phyloP scores from a whole-genome alignment of 805 yeast genomes.

The Yarrowia divulgata region DNA sequence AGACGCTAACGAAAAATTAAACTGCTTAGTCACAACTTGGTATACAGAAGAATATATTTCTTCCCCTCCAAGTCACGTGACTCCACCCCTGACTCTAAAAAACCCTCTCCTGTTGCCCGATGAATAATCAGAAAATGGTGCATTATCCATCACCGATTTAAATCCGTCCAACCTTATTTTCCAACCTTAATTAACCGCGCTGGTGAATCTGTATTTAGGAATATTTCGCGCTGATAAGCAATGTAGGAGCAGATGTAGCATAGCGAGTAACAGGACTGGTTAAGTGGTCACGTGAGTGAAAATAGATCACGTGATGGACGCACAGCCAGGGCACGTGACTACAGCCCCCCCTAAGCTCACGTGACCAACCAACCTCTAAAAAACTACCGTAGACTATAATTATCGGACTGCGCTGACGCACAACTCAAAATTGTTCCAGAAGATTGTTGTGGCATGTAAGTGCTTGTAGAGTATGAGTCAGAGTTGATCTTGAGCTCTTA shows the following conservation, averaged over 20 bases:
- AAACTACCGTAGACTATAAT: neutral
- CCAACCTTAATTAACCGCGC: conserved; percentile 15
- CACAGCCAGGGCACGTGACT: neutral
- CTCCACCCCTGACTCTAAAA: no score
- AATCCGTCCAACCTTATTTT: conserved; percentile 8
- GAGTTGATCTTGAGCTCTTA: no score
- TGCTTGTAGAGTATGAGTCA: no score
- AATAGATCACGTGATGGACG: no score
- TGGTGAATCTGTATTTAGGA: conserved; percentile 5
- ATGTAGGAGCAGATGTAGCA: no score
- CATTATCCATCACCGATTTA: conserved; percentile 29
- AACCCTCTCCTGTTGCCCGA: neutral
- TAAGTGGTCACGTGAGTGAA: neutral
- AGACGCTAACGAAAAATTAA: neutral
- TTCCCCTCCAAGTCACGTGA: no score
- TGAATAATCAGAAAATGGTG: conserved; percentile 10
- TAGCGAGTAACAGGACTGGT: neutral
- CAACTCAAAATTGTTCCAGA: conserved; percentile 11
- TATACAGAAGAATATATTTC: no score
- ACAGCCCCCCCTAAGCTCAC: neutral
- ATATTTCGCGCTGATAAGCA: conserved; percentile 33
- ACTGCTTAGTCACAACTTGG: neutral
- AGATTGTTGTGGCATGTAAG: neutral
- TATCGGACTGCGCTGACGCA: conserved; percentile 9
- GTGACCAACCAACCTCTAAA: neutral